phyloP scores from a whole-genome alignment of 2,329 filamentous ascomycete species.

The Sporothrix protearum region DNA sequence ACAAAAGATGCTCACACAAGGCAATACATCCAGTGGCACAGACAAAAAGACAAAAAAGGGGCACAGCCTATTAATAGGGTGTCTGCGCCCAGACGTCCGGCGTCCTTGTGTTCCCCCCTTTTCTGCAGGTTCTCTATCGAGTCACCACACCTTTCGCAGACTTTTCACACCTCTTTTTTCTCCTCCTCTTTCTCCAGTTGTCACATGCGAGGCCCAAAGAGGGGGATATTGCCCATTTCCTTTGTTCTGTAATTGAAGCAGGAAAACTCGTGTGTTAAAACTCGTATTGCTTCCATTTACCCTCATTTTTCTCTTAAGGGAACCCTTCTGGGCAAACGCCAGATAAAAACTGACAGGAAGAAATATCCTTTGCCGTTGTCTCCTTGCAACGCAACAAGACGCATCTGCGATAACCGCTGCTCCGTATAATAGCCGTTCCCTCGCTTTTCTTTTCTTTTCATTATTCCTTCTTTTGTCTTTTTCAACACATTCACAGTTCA shows the following conservation, averaged over 20 bases:
- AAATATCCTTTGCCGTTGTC: not conserved
- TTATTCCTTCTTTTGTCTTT: too few species aligned
- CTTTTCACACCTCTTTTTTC: not conserved
- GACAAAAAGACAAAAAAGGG: not conserved
- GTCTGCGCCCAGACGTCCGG: not conserved
- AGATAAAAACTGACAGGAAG: not conserved
- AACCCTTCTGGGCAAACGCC: not conserved
- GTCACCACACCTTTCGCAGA: not conserved
- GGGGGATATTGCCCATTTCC: not conserved
- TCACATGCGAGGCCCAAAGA: not conserved
- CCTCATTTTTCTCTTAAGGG: not conserved
- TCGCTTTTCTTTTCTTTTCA: too few species aligned
- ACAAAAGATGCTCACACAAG: not conserved
- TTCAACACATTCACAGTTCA: too few species aligned
- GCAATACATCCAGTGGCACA: too few species aligned
- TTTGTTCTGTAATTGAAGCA: not conserved
- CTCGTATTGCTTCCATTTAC: slow-evolving; percentile 7
- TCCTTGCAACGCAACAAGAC: not conserved
- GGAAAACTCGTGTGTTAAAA: too few species aligned
- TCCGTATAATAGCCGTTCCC: too few species aligned
- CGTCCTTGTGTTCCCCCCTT: not conserved
- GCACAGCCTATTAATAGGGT: not conserved
- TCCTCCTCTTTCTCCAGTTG: not conserved
- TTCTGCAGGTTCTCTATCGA: not conserved
- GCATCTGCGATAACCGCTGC: too few species aligned